Percentiles rank a stretch among this genome's conserved stretches.
These are phyloP conservation scores for Ascochyta pisi DNA, from an alignment of 2,329 filamentous ascomycete species.

Conservation along the genomic window DNA sequence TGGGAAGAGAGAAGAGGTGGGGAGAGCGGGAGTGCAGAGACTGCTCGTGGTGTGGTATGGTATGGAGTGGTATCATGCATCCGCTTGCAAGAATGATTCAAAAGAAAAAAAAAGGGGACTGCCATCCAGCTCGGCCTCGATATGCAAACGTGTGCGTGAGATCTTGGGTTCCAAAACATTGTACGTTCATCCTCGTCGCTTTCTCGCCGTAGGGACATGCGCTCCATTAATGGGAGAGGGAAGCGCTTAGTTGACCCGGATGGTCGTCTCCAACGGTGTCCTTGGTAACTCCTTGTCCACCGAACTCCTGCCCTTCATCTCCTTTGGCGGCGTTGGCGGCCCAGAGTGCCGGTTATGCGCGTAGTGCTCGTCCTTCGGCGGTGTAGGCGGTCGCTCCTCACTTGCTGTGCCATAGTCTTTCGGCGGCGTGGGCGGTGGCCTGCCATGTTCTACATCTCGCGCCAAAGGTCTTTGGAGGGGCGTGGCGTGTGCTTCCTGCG, in stretches of 20 bases:
- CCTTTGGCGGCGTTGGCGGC: conserved; percentile 52
- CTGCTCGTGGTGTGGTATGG: conserved; percentile 3
- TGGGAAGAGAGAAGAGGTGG: not conserved
- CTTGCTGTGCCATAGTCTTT: conserved; percentile 45
- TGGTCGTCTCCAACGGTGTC: conserved; percentile 43
- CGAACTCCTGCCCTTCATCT: conserved; percentile 37
- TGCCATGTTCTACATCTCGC: conserved; percentile 38
- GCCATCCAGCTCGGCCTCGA: conserved; percentile 4
- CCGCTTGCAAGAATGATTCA: conserved; percentile 17
- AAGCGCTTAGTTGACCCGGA: conserved; percentile 37
- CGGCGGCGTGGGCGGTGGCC: conserved; percentile 51
- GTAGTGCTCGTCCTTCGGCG: conserved; percentile 37
- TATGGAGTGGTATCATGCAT: conserved; percentile 20
- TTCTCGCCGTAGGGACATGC: too few relatives aligned
- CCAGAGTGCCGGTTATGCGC: conserved; percentile 29
- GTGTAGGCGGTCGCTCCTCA: conserved; percentile 42
- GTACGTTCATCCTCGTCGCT: not conserved
- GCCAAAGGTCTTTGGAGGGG: conserved; percentile 27
- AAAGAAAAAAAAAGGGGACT: not conserved
- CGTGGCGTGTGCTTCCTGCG: conserved; percentile 25
- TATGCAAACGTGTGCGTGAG: conserved; percentile 16
- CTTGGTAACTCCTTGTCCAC: conserved; percentile 46
- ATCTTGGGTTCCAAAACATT: conserved; percentile 11
- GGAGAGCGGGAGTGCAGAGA: not conserved
- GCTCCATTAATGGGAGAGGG: not conserved